These are phyloP conservation scores for Ricinus communis DNA, from an alignment of 345 rosid species.

Conservation along the genomic window DNA sequence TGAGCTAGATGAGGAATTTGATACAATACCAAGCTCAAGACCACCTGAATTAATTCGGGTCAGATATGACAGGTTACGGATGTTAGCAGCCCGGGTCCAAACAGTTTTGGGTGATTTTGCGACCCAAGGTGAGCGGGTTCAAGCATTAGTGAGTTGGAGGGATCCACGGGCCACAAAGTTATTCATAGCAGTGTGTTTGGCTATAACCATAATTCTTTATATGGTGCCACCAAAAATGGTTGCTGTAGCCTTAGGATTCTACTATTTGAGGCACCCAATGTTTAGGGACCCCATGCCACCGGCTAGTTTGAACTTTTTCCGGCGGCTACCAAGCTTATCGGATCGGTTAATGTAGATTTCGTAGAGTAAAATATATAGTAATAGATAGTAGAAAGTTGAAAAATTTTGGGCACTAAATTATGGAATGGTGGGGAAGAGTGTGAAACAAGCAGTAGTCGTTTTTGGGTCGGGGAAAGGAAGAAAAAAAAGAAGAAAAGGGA, in stretches of 20 bases:
- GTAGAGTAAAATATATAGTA: conserved; percentile 3
- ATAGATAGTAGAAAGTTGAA: background rate
- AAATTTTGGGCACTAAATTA: conserved; percentile 17
- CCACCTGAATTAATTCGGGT: conserved; percentile 65
- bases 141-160: conserved; percentile 96
- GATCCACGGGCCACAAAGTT: conserved; percentile 93
- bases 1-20: conserved; percentile 93
- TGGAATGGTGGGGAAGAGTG: conserved; percentile 4
- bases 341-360: conserved; percentile 78
- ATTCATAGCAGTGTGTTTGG: conserved; percentile 77
- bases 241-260: conserved; percentile 94
- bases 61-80: conserved; percentile 78
- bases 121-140: conserved; percentile 87
- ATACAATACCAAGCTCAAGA: conserved; percentile 82
- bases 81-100: conserved; percentile 82
- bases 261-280: conserved; percentile 93
- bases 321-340: conserved; percentile 87
- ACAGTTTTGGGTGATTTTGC: conserved; percentile 94
- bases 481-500: conserved; percentile 3
- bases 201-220: conserved; percentile 61
- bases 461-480: conserved; percentile 19
- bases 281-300: conserved; percentile 94
- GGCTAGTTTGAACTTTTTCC: conserved; percentile 80
- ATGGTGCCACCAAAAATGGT: conserved; percentile 93
- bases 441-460: conserved; percentile 13